Conservation (phyloP, 2,329 filamentous ascomycete species). For the Talaromyces sp. region DNA sequence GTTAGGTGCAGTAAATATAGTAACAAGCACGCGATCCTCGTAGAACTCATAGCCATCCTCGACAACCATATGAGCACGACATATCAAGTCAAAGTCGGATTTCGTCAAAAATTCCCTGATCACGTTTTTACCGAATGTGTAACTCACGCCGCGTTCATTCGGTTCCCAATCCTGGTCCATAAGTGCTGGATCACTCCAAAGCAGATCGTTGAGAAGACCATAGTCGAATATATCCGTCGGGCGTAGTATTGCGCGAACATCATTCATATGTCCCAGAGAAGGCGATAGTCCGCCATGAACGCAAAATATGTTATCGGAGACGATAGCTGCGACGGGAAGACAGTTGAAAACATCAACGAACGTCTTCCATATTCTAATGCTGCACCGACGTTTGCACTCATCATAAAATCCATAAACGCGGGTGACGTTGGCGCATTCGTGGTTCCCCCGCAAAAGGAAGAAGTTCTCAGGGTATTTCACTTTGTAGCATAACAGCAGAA, state of each 20-base stretch:
- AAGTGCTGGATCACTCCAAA: slow-evolving; percentile 97
- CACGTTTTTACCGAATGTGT: slow-evolving; percentile 97
- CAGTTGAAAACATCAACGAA: slow-evolving; percentile 97
- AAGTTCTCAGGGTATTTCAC: slow-evolving; percentile 97
- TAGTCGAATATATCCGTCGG: slow-evolving; percentile 98
- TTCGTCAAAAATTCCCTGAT: slow-evolving; percentile 92
- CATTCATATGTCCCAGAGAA: slow-evolving; percentile 91
- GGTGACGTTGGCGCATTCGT: slow-evolving; percentile 95
- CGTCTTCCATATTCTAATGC: slow-evolving; percentile 97
- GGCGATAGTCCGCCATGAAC: slow-evolving; percentile 94
- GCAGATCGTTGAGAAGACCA: slow-evolving; percentile 86
- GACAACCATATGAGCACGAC: slow-evolving; percentile 97
- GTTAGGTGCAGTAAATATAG: slow-evolving; percentile 95
- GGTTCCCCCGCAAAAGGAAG: slow-evolving; percentile 89
- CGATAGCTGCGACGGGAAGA: slow-evolving; percentile 91
- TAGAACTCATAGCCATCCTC: slow-evolving; percentile 99
- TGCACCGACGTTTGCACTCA: slow-evolving; percentile 93
- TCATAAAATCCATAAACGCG: slow-evolving; percentile 97
- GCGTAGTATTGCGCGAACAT: slow-evolving; percentile 91
- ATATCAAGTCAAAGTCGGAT: slow-evolving; percentile 96
- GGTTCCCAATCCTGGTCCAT: slow-evolving; percentile 99
- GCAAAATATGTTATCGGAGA: slow-evolving; percentile 96
- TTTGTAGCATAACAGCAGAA: slow-evolving; percentile 92
- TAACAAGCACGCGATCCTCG: slow-evolving; percentile 89
- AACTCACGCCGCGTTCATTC: slow-evolving; percentile 94